A percentile compares a stretch with the other conserved stretches of the same genome.
phyloP scores from a whole-genome alignment of 345 rosid genomes.

The Durio zibethinus region DNA sequence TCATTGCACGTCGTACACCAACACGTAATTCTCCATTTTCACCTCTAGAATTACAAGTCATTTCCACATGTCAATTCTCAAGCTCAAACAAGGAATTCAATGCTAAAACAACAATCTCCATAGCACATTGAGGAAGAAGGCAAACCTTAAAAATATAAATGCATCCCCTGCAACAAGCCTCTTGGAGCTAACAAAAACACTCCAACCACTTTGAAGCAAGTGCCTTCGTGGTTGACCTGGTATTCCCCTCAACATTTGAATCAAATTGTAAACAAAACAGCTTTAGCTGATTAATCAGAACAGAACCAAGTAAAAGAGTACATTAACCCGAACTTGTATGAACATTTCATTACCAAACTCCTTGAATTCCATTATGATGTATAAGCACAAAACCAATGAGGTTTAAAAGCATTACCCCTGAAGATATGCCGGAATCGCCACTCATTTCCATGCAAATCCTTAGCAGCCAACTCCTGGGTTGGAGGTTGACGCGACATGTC shows the following conservation, averaged over 20 bases:
- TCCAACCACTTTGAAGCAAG: slow-evolving; percentile 92
- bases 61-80: background rate
- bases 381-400: background rate
- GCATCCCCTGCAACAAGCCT: slow-evolving; percentile 91
- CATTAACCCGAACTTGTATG: background rate
- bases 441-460: slow-evolving; percentile 73
- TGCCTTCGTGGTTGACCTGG: slow-evolving; percentile 90
- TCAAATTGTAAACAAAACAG: background rate
- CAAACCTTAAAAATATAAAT: slow-evolving; percentile 80
- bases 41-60: slow-evolving; percentile 41
- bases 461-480: slow-evolving; percentile 68
- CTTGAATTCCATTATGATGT: background rate
- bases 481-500: slow-evolving; percentile 92
- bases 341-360: background rate
- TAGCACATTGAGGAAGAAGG: background rate
- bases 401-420: slow-evolving; percentile 45
- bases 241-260: slow-evolving; percentile 17
- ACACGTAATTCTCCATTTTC: slow-evolving; percentile 85
- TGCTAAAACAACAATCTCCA: background rate
- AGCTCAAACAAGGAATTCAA: background rate
- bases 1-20: slow-evolving; percentile 85
- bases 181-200: slow-evolving; percentile 85
- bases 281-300: background rate
- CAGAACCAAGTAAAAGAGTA: background rate
- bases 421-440: slow-evolving; percentile 88